Base-by-base conservation (phyloP, 169 alveolate species). In the Cyclospora cayetanensis region DNA sequence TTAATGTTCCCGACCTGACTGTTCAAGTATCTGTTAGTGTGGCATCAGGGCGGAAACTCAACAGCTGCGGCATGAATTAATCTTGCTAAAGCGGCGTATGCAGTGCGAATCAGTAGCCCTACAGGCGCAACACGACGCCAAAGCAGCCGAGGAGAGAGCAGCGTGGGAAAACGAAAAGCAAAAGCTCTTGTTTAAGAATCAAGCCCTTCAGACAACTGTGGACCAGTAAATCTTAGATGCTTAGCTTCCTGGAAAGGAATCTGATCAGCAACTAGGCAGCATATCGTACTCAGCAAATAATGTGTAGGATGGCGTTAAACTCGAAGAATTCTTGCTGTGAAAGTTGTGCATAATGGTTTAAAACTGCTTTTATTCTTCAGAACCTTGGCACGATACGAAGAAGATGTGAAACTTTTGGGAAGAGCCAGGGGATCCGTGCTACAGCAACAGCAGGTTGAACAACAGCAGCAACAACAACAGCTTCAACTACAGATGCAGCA, bases 91-190 rank as follows among this genome's bases (percentile, higher is more conserved):
- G 37, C 85, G 85, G 34, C 85, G 85, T 37, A 35, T 37, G 85
- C 85, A 74, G 39, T 35, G 55, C 39, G 85, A 37, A 42, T 2
- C 85, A n/a, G 55, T 63, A 37, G 85, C 85, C 29, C 85, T 39
- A 39, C 85, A 39, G 53, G 85, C 85, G 65, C 85, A 74, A 39
- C 85, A 74, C 65, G 85, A 74, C 15, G 85, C 85, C 22, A 46
- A 74, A 22, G 34, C 35, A 18, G 85, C 85, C 29, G 85, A 39
- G 53, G 85, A 39, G 0, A 42, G 37, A 74, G 85, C 85, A 2
- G 85, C 63, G 12, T 74, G 85, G 85, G 85, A 74, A 27, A 22
- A 39, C 4, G 85, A 74, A 42, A 74, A 31, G 31, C 85, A 39
- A 42, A 74, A 74, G 65, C 85, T 74, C 12, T 7, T 74, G 18